These are phyloP conservation scores for Neoascochyta sp. DNA, from an alignment of 2,329 filamentous ascomycete species.

Conservation along the genomic window DNA sequence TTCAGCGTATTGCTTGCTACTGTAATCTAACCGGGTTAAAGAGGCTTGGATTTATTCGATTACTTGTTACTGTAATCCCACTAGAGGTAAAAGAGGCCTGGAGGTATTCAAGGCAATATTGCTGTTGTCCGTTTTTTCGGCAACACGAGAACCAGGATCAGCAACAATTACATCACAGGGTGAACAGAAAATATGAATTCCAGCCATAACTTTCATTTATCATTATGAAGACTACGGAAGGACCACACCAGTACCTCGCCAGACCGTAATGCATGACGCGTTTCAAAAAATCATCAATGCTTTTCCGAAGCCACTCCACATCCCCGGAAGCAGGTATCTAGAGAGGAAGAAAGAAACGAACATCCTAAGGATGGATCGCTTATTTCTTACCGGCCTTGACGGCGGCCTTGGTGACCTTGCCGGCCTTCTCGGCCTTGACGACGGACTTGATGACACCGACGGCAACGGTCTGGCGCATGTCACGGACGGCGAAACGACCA, in stretches of 20 bases:
- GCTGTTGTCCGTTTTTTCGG: too few relatives aligned
- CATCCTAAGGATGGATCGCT: conserved; percentile 28
- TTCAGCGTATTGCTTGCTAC: too few relatives aligned
- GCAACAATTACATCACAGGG: conserved; percentile 1
- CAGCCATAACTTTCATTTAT: conserved; percentile 39
- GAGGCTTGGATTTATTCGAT: too few relatives aligned
- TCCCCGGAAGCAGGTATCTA: conserved; percentile 38
- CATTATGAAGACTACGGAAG: conserved; percentile 41
- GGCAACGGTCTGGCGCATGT: conserved; percentile 80
- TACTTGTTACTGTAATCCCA: too few relatives aligned
- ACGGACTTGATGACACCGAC: conserved; percentile 87
- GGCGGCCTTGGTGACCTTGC: conserved; percentile 52
- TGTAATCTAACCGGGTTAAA: too few relatives aligned
- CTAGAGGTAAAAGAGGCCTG: too few relatives aligned
- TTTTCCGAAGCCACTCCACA: conserved; percentile 37
- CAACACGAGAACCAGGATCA: too few relatives aligned
- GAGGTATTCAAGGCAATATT: too few relatives aligned
- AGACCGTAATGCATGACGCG: conserved; percentile 39
- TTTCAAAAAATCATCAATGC: conserved; percentile 35
- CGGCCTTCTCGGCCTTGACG: conserved; percentile 47
- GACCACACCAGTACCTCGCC: conserved; percentile 34
- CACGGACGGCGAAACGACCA: conserved; percentile 99
- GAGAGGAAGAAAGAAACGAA: conserved; percentile 34
- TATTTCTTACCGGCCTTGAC: conserved; percentile 44
- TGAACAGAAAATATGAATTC: too few relatives aligned